Evolutionary conservation across 1,284 basidiomycete genomes (phyloP).

Genomic region (Lentinula novae-zelandiae): DNA sequence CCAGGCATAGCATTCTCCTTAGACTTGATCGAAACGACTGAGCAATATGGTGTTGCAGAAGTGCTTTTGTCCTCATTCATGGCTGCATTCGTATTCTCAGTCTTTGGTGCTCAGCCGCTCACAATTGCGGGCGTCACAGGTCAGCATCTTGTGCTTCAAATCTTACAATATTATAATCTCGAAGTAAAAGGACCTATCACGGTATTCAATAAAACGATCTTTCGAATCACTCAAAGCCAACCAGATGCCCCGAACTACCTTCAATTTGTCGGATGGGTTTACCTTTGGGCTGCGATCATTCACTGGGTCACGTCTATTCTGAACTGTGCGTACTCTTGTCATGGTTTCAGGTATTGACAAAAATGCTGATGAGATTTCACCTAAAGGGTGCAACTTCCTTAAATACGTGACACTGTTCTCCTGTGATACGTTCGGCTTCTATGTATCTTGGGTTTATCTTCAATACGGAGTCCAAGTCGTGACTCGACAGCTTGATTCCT

Average conservation of each 20-base stretch:
- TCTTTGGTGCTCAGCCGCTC: constrained; percentile 89
- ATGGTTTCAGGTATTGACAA: background rate
- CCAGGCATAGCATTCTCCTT: constrained; percentile 92
- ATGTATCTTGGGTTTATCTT: constrained; percentile 78
- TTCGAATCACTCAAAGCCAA: constrained; percentile 63
- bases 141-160: constrained; percentile 23
- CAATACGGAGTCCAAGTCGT: constrained; percentile 86
- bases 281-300: constrained; percentile 90
- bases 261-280: constrained; percentile 89
- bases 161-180: background rate
- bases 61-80: constrained; percentile 80
- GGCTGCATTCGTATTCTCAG: constrained; percentile 88
- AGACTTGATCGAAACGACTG: constrained; percentile 90
- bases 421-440: constrained; percentile 93
- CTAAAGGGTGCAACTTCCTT: constrained; percentile 74
- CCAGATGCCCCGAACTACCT: constrained; percentile 70
- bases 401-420: constrained; percentile 89
- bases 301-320: constrained; percentile 86
- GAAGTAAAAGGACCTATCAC: constrained; percentile 72
- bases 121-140: constrained; percentile 95
- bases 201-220: constrained; percentile 90
- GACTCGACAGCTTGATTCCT: constrained; percentile 61
- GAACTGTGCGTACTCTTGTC: constrained; percentile 56
- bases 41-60: constrained; percentile 89
- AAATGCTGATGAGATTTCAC: constrained; percentile 15